Conservation (phyloP, 768 basidiomycete species). For the Leccinum subtestaceum region DNA sequence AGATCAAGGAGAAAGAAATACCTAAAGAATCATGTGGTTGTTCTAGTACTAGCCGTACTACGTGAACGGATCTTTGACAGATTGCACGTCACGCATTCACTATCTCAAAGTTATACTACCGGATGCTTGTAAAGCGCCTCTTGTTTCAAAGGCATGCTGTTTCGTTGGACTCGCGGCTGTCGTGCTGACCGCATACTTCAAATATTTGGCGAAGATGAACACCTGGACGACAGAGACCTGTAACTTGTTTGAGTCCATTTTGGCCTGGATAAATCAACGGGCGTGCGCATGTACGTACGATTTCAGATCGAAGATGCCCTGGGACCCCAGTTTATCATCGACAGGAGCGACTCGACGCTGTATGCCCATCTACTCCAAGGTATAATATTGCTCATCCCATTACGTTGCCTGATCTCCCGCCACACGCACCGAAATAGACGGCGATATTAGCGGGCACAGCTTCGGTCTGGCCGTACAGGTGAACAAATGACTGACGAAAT, state of each 20-base stretch:
- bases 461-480: conserved; percentile 82
- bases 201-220: conserved; percentile 38
- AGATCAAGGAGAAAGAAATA: conserved; percentile 63
- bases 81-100: conserved; percentile 92
- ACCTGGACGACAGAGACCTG: conserved; percentile 28
- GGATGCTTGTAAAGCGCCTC: conserved; percentile 92
- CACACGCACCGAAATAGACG: conserved; percentile 38
- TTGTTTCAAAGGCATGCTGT: conserved; percentile 81
- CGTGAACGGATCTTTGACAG: conserved; percentile 82
- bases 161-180: background rate
- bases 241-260: conserved; percentile 84
- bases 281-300: conserved; percentile 98
- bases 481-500: conserved; percentile 97
- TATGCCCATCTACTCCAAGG: conserved; percentile 92
- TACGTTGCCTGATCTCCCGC: conserved; percentile 3
- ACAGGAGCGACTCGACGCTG: conserved; percentile 86
- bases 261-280: conserved; percentile 98
- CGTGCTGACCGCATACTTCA: conserved; percentile 30
- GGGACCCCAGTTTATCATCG: too few relatives aligned
- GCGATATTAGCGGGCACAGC: conserved; percentile 72
- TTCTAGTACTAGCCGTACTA: conserved; percentile 48
- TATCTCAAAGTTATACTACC: conserved; percentile 89
- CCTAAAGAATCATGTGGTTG: conserved; percentile 80
- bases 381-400: conserved; percentile 33
- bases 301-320: conserved; percentile 86